Evolutionary conservation across 176 grass and related monocot genomes (phyloP).

Genomic region (maize (Zea mays)): Zm-B73-REFERENCE-NAM-5.0 NC_050096.1:161181501-161182000

Average conservation of each 20-base stretch:
- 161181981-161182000: conserved; percentile 23
- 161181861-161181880: conserved; percentile 15
- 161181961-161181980: conserved; percentile 16
- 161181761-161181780: conserved; percentile 27
- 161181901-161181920: conserved; percentile 14
- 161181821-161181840: conserved; percentile 29
- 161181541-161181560: conserved; percentile 4
- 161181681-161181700: conserved; percentile 38
- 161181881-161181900: conserved; percentile 27
- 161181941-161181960: conserved; percentile 16
- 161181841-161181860: conserved; percentile 32
- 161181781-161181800: conserved; percentile 30
- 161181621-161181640: conserved; percentile 30
- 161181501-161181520: conserved; percentile 37
- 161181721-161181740: conserved; percentile 34
- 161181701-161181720: conserved; percentile 27
- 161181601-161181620: conserved; percentile 32
- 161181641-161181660: conserved; percentile 45
- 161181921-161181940: conserved; percentile 26
- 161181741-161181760: conserved; percentile 40
- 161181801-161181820: conserved; percentile 13
- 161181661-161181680: conserved; percentile 31
- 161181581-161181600: conserved; percentile 20
- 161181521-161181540: conserved; percentile 21
- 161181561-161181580: conserved; percentile 32